A percentile compares a stretch with the other conserved stretches of the same genome.
phyloP scores from a whole-genome alignment of 176 grass and related monocot species.

The Tillandsia leiboldiana region DNA sequence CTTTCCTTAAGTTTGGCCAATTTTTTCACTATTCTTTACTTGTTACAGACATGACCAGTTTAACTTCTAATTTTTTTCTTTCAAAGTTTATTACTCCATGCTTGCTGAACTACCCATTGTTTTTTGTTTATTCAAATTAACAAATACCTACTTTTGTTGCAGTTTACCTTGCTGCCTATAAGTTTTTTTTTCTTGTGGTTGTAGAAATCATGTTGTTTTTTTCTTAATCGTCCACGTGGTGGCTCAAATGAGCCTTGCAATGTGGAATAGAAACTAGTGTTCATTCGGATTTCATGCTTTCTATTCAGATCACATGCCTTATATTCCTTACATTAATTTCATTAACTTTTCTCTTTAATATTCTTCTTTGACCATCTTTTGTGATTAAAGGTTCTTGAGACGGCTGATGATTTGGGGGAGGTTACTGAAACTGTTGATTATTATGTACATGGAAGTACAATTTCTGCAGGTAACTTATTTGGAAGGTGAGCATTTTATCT shows the following conservation, averaged over 20 bases:
- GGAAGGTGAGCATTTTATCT: constrained; percentile 49
- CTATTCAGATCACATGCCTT: no score
- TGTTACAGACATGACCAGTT: not conserved
- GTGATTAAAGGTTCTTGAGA: constrained; percentile 70
- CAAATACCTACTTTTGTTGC: no score
- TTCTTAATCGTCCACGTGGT: no score
- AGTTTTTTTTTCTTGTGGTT: no score
- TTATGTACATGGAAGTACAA: constrained; percentile 82
- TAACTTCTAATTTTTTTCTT: not conserved
- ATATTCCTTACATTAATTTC: no score
- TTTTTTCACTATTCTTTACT: constrained; percentile 3
- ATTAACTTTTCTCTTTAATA: not conserved
- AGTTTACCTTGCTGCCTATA: no score
- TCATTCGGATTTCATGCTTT: no score
- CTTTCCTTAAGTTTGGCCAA: not conserved
- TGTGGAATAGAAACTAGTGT: no score
- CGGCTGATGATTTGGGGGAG: constrained; percentile 92
- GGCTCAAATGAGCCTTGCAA: no score
- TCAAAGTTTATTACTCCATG: not conserved
- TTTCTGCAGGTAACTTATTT: constrained; percentile 91
- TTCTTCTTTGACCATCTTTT: not conserved
- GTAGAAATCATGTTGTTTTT: no score
- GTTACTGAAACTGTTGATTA: constrained; percentile 99
- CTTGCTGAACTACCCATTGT: not conserved
- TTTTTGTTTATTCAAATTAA: no score